phyloP scores from a whole-genome alignment of 2,329 filamentous ascomycete species.

The Hirsutella minnesotensis region DNA sequence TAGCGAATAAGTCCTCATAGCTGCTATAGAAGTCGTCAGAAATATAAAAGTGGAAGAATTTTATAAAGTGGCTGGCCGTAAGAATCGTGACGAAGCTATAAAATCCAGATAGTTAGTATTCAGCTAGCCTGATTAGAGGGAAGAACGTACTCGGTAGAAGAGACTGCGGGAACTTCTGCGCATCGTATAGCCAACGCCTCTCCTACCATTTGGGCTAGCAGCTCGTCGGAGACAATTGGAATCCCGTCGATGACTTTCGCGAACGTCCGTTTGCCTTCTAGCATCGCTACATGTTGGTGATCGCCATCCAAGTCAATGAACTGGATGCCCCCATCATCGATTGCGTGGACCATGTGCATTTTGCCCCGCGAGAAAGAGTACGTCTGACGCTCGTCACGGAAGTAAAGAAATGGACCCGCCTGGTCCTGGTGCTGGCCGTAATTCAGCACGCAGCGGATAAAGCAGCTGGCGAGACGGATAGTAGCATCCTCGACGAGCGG shows the following conservation, averaged over 20 bases:
- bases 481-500: constrained; percentile 1
- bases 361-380: not conserved
- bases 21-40: not conserved
- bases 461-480: not conserved
- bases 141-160: not conserved
- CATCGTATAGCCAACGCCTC: constrained; percentile 1
- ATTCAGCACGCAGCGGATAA: constrained; percentile 2
- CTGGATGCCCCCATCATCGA: constrained; percentile 3
- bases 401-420: not conserved
- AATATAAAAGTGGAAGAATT: not conserved
- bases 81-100: not conserved
- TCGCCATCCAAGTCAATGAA: constrained; percentile 1
- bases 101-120: not conserved
- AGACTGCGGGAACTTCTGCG: not conserved
- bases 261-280: not conserved
- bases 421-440: not conserved
- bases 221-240: not conserved
- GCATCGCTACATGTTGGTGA: not conserved
- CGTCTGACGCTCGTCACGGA: constrained; percentile 1
- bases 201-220: not conserved
- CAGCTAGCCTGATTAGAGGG: not conserved
- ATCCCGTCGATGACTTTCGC: not conserved
- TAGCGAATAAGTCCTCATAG: not conserved
- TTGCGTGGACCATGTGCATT: not conserved
- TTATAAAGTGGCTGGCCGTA: not conserved